Evolutionary conservation across 768 basidiomycete genomes (phyloP).

Genomic region (Trametes elegans): DNA sequence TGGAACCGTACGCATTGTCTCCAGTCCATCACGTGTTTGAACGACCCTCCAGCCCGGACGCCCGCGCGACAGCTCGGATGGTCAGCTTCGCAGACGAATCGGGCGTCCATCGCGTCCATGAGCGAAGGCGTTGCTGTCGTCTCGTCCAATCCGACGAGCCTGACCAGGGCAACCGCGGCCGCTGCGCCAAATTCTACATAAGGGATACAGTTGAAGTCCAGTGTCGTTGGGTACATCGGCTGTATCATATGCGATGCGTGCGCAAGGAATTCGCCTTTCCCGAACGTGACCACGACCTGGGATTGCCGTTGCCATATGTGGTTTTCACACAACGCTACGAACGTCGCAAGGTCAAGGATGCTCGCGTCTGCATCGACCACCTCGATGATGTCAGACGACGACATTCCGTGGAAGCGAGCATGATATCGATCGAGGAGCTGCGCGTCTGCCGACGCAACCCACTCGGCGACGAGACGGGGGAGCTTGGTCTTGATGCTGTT

Average conservation of each 20-base stretch:
- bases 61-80: background rate
- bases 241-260: background rate
- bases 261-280: background rate
- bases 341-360: background rate
- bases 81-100: background rate
- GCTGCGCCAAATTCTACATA: background rate
- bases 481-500: background rate
- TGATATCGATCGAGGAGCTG: background rate
- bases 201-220: background rate
- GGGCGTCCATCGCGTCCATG: background rate
- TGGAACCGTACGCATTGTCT: background rate
- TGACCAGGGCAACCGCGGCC: background rate
- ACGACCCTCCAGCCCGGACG: background rate
- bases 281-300: background rate
- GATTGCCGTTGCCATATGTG: background rate
- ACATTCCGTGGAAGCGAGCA: background rate
- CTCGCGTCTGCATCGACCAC: background rate
- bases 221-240: background rate
- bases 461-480: background rate
- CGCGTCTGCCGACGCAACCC: background rate
- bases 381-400: background rate
- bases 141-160: background rate
- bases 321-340: background rate
- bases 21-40: background rate
- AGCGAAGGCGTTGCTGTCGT: background rate